A percentile compares a stretch with the other conserved stretches of the same genome.
Evolutionary conservation across 2,329 filamentous ascomycete species (phyloP).

Genomic region (Penicillium capsulatum): DNA sequence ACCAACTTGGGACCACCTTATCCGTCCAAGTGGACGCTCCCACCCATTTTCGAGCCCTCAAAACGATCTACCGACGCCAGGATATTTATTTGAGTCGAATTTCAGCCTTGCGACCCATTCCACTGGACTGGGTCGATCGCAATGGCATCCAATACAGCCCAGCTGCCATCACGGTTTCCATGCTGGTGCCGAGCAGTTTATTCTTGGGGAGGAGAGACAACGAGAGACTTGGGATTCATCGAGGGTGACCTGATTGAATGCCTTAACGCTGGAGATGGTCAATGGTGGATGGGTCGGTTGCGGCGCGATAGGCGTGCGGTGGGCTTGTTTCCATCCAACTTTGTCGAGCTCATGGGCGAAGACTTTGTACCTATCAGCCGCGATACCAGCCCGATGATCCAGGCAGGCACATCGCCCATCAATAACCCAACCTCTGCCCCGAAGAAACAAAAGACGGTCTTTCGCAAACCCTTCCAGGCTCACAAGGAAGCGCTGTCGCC

Average conservation of each 20-base stretch:
- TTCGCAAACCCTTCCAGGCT: slow-evolving; percentile 62
- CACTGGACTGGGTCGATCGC: slow-evolving; percentile 9
- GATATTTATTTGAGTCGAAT: neutral
- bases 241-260: slow-evolving; percentile 98
- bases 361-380: slow-evolving; percentile 68
- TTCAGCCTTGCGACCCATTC: neutral
- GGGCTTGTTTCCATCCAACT: slow-evolving; percentile 94
- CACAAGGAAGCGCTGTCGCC: slow-evolving; percentile 51
- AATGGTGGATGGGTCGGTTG: slow-evolving; percentile 95
- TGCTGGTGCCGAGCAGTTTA: slow-evolving; percentile 91
- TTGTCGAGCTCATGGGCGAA: slow-evolving; percentile 83
- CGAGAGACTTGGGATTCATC: slow-evolving; percentile 91
- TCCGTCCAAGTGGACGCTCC: too few relatives aligned
- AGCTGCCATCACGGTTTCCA: slow-evolving; percentile 72
- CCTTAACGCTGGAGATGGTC: slow-evolving; percentile 92
- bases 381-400: slow-evolving; percentile 50
- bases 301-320: slow-evolving; percentile 85
- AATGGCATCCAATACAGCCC: slow-evolving; percentile 47
- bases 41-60: too few relatives aligned
- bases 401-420: slow-evolving; percentile 47
- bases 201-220: slow-evolving; percentile 92
- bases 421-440: slow-evolving; percentile 48
- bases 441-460: slow-evolving; percentile 57
- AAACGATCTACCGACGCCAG: too few relatives aligned
- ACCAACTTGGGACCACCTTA: neutral